phyloP scores from a whole-genome alignment of 257 asterid species.

The Solanum microdontum region DNA sequence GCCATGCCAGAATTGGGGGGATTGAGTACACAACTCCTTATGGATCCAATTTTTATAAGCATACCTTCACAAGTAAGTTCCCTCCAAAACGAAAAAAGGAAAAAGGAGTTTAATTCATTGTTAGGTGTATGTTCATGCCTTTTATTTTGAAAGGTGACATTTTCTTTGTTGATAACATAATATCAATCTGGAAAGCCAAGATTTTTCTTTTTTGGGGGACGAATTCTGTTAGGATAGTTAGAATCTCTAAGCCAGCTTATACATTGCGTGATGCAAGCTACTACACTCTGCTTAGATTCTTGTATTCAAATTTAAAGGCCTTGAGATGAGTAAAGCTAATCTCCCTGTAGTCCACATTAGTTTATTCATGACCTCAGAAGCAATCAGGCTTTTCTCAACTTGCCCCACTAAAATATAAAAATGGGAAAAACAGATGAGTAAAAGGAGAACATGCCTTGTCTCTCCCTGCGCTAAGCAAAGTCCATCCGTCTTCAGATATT shows the following conservation, averaged over 20 bases:
- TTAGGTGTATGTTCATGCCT: background rate
- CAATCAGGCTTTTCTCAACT: background rate
- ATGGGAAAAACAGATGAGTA: background rate
- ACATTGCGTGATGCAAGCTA: background rate
- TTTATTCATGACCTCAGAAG: background rate
- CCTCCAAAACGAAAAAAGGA: background rate
- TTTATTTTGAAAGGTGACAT: background rate
- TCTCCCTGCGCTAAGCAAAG: constrained; percentile 84
- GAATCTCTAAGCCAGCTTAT: background rate
- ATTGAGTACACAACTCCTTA: background rate
- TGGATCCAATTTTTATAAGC: background rate
- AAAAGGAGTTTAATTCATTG: background rate
- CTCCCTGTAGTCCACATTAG: background rate
- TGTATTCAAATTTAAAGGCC: background rate
- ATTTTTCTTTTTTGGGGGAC: background rate
- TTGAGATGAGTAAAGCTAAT: background rate
- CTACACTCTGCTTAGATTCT: background rate
- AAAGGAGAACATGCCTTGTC: constrained; percentile 52
- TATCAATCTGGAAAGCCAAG: background rate
- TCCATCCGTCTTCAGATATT: constrained; percentile 83
- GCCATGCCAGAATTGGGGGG: background rate
- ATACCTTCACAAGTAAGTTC: background rate
- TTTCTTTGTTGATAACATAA: background rate
- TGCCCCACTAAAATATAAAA: background rate
- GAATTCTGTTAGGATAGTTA: background rate